Percentiles rank a stretch among this genome's conserved stretches.
Evolutionary conservation across 345 rosid genomes (phyloP).

Genomic region (Capsella bursapastoris): DNA sequence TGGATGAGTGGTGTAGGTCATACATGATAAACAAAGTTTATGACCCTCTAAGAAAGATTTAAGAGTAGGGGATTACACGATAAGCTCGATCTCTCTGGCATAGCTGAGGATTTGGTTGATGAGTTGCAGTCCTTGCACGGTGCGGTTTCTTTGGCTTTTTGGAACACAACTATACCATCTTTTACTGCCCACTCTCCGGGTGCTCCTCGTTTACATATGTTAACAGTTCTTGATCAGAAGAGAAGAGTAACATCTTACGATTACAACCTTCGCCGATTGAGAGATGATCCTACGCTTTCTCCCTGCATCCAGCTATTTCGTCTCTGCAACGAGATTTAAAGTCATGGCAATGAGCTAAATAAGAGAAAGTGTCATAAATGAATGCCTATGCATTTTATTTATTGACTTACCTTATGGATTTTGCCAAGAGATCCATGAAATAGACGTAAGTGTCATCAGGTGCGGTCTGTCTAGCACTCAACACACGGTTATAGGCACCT

Average conservation of each 20-base stretch:
- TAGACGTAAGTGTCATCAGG: constrained; percentile 81
- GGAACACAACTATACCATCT: constrained; percentile 67
- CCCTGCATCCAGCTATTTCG: constrained; percentile 96
- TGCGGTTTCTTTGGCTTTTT: constrained; percentile 80
- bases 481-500: constrained; percentile 86
- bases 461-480: constrained; percentile 83
- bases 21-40: constrained; percentile 25
- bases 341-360: background rate
- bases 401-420: constrained; percentile 73
- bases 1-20: background rate
- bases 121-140: constrained; percentile 92
- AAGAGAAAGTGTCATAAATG: background rate
- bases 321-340: constrained; percentile 51
- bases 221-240: constrained; percentile 63
- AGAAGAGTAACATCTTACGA: constrained; percentile 51
- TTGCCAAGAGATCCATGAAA: constrained; percentile 92
- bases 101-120: constrained; percentile 93
- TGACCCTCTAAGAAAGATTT: background rate
- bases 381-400: background rate
- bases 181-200: constrained; percentile 86
- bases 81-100: constrained; percentile 93
- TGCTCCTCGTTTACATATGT: constrained; percentile 82
- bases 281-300: constrained; percentile 87
- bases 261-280: constrained; percentile 63
- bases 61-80: constrained; percentile 53